Base-by-base conservation (phyloP, 352 stramenopile genomes). In the Pseudoperonospora humuli region DNA sequence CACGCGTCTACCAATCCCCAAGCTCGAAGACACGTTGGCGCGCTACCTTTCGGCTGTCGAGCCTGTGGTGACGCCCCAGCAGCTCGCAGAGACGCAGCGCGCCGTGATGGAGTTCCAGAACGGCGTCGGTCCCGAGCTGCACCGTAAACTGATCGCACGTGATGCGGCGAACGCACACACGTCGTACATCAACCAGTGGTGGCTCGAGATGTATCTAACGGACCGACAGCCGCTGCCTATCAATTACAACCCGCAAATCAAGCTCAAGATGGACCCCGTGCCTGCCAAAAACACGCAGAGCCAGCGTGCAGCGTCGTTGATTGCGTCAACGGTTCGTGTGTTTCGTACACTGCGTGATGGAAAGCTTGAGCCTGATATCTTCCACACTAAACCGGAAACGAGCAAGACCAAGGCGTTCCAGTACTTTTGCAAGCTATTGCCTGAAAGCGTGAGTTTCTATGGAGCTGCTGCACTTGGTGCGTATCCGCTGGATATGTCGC, bases 171-270 rank as follows among this genome's bases (percentile, higher is more conserved):
- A 95, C 60, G 70, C 65, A 47, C 71, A 95, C 64, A 94, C 86
- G 61, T 92, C 75, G 50, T 96, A 95, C 61, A 95, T 95, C 56
- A 93, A 94, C 67, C 70, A 93, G 49, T 94, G 84, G 81, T 96
- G 86, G 86, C 81, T 91, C 21, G 85, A 96, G 43, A 95, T 95
- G 86, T 96, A 96, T 64, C 51, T 96, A 29, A 71, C 40, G 14
- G 83, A 95, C 58, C 84, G 86, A 15, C 74, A 88, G 54, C 71
- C 86, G 35, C 57, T 96, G 31, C 75, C 81, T 21, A 72, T 95
- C 58, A 96, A 96, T 69, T 93, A 92, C 65, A 96, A 95, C 63
- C 85, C 85, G 47, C 83, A 95, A 64, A 75, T 93, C 48, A 88
- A 88, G 64, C 76, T 93, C 51, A 91, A 90, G 53, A 75, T 78